phyloP scores from a whole-genome alignment of 331 rosid genomes.

The Acacia concinna region DNA sequence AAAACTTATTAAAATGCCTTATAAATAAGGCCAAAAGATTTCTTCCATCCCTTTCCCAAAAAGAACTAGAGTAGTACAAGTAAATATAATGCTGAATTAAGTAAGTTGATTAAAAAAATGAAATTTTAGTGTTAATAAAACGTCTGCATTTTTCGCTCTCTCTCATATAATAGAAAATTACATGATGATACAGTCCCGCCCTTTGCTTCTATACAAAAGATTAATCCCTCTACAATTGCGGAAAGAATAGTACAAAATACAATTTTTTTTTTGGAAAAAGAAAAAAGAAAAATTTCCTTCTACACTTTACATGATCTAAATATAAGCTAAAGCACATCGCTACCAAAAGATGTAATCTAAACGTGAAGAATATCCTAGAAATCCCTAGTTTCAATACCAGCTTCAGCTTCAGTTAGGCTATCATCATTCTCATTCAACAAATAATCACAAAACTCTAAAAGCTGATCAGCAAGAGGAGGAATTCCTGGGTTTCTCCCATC shows the following conservation, averaged over 20 bases:
- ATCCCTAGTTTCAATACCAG: slow-evolving; percentile 70
- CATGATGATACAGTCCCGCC: slow-evolving; percentile 15
- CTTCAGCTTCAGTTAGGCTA: slow-evolving; percentile 84
- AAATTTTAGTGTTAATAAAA: not conserved
- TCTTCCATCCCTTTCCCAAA: too few relatives aligned
- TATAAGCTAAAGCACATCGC: not conserved
- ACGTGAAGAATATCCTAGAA: slow-evolving; percentile 30
- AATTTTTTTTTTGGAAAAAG: not conserved
- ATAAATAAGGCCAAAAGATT: too few relatives aligned
- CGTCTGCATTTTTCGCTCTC: not conserved
- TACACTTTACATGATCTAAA: slow-evolving; percentile 24
- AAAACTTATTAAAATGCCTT: too few relatives aligned
- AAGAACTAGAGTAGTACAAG: too few relatives aligned
- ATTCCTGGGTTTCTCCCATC: slow-evolving; percentile 90
- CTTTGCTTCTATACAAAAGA: slow-evolving; percentile 30
- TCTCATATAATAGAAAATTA: slow-evolving; percentile 21
- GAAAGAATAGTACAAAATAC: slow-evolving; percentile 8
- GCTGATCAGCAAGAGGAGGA: slow-evolving; percentile 94
- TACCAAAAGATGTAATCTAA: slow-evolving; percentile 29
- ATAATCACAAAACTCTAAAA: slow-evolving; percentile 81
- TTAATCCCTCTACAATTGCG: slow-evolving; percentile 24
- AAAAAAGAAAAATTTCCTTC: not conserved
- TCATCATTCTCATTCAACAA: slow-evolving; percentile 77
- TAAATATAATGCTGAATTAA: not conserved
- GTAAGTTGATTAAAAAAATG: not conserved